phyloP scores from a whole-genome alignment of 148 eudicot species.

The Vaccinium myrtillus region DNA sequence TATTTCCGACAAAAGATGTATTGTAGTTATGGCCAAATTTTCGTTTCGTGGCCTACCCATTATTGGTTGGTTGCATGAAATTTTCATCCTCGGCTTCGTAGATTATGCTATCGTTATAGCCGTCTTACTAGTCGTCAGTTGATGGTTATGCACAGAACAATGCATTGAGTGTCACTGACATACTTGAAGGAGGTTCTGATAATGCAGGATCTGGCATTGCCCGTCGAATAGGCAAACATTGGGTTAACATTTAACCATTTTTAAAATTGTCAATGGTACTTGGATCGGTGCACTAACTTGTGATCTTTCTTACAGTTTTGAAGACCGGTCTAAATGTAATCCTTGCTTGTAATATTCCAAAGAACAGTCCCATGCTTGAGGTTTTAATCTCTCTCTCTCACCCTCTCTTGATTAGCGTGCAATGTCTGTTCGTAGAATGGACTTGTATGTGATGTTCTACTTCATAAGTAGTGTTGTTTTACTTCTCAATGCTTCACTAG shows the following conservation, averaged over 20 bases:
- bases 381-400: constrained; percentile 23
- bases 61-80: neutral
- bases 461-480: neutral
- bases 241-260: neutral
- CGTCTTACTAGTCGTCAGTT: neutral
- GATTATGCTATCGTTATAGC: neutral
- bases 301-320: constrained; percentile 43
- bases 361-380: constrained; percentile 71
- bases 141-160: constrained; percentile 47
- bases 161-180: constrained; percentile 60
- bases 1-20: neutral
- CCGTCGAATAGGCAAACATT: constrained; percentile 63
- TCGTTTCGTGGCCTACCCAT: neutral
- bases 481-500: neutral
- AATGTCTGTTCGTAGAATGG: neutral
- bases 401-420: neutral
- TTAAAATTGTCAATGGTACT: neutral
- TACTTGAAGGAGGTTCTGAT: constrained; percentile 80
- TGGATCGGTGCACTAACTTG: constrained; percentile 14
- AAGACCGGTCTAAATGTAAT: constrained; percentile 75
- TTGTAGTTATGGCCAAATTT: neutral
- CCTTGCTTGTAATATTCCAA: constrained; percentile 80
- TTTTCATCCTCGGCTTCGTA: neutral
- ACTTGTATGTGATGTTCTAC: neutral
- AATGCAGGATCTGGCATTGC: constrained; percentile 86